A percentile compares a stretch with the other conserved stretches of the same genome.
Evolutionary conservation across 2,329 filamentous ascomycete species (phyloP).

Genomic region (Penicillium sp.): DNA sequence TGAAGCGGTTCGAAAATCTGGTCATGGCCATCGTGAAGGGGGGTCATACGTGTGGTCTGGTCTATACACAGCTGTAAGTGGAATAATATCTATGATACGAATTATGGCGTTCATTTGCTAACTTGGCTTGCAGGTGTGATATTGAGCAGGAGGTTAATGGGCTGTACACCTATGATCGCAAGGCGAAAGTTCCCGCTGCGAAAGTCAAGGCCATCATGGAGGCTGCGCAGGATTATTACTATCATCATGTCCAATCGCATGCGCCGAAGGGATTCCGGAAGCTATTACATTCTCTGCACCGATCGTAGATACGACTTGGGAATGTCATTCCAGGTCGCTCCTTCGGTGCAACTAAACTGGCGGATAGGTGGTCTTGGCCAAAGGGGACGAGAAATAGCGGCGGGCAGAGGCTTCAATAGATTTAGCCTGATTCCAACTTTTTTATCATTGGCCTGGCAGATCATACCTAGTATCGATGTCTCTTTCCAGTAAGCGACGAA

Average conservation of each 20-base stretch:
- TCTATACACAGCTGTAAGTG: constrained; percentile 66
- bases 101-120: neutral
- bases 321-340: neutral
- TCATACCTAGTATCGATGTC: no score
- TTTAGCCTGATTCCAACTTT: no score
- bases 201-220: constrained; percentile 62
- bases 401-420: no score
- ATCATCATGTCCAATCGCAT: constrained; percentile 24
- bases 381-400: no score
- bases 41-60: constrained; percentile 62
- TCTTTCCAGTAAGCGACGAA: no score
- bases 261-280: constrained; percentile 22
- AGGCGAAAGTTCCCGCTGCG: constrained; percentile 60
- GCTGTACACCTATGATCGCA: constrained; percentile 63
- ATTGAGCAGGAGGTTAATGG: constrained; percentile 72
- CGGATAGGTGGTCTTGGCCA: no score
- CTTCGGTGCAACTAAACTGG: no score
- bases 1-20: constrained; percentile 60
- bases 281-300: constrained; percentile 18
- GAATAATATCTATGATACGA: no score
- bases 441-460: no score
- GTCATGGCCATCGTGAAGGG: constrained; percentile 59
- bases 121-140: constrained; percentile 41
- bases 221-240: constrained; percentile 53
- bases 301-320: neutral